Conservation (phyloP, 345 rosid genomes). For the Eucalyptus viminalis region DNA sequence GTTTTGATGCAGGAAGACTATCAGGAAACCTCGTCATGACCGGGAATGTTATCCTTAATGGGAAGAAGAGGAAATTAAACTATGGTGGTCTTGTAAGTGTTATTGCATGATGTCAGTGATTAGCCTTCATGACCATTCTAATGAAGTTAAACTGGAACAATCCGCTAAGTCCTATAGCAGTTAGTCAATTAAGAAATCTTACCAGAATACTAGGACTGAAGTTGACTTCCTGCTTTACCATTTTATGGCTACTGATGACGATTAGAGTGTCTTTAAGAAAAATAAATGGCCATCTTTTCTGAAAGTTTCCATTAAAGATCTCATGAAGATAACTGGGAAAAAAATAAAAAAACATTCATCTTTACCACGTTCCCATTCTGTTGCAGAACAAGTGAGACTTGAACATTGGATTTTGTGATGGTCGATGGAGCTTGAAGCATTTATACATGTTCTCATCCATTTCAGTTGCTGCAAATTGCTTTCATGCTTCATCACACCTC, state of each 20-base stretch:
- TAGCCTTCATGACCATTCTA: neutral
- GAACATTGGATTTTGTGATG: neutral
- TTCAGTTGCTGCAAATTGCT: neutral
- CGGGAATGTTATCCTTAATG: constrained; percentile 77
- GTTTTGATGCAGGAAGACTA: constrained; percentile 56
- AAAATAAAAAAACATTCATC: neutral
- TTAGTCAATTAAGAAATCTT: neutral
- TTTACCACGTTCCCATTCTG: neutral
- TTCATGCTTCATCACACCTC: neutral
- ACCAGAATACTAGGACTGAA: neutral
- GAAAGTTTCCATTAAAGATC: neutral
- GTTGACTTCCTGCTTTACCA: neutral
- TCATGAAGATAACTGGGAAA: neutral
- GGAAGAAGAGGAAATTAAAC: constrained; percentile 53
- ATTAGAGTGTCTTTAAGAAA: neutral
- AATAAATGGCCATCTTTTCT: neutral
- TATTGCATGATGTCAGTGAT: neutral
- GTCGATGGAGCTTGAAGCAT: neutral
- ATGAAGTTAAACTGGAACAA: neutral
- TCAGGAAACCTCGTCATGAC: constrained; percentile 79
- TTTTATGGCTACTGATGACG: neutral
- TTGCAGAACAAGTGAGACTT: neutral
- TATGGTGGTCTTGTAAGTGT: constrained; percentile 54
- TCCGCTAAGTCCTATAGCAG: neutral
- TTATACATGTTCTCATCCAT: neutral